Evolutionary conservation across 1,139 yeast genomes (phyloP), one percentile per base, ranked within the genome.

Genomic region (Candida neerlandica): DNA sequence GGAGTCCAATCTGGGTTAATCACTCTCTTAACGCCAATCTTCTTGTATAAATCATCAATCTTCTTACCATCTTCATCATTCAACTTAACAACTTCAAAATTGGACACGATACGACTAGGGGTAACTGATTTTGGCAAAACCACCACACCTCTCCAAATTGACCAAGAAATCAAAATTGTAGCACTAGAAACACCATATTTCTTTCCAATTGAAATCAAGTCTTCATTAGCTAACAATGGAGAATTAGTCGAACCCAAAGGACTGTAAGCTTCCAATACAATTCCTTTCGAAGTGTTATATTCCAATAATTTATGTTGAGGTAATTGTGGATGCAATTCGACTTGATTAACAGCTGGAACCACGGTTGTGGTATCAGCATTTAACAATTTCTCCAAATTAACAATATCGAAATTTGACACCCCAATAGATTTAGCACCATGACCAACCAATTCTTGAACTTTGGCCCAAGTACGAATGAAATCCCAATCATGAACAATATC

Each of bases 121-220:
- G 69, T 70, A 23, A 66, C 71, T 27, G 86, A 80, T 65, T 84
- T 80, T 38, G 85, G 84, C 49, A 82, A 71, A 4, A 79, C 85
- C 38, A 77, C 68, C 34, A 79, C 69, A 7, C 77, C 81, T 55
- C 81, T 73, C 58, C 75, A 73, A 33, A 81, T 67, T 45, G 81
- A 83, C 72, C 84, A 83, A 5, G 84, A 79, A 35, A 75, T 64
- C 54, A 81, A 64, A 11, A 83, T 69, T 48, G 74, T 78, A 21
- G 76, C 79, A 1, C 78, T 70, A 10, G 68, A 60, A 23, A 69
- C 75, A 9, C 63, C 57, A 56, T 81, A 69, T 61, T 78, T 80
- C 42, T 71, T 58, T 32, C 82, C 80, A 51, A 83, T 56, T 30
- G 66, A 63, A 18, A 60, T 51, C 2, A 82, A 72, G 4, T 67